A percentile compares a stretch with the other conserved stretches of the same genome.
phyloP scores from a whole-genome alignment of 352 stramenopile genomes.

The Pythium brachiatum region DNA sequence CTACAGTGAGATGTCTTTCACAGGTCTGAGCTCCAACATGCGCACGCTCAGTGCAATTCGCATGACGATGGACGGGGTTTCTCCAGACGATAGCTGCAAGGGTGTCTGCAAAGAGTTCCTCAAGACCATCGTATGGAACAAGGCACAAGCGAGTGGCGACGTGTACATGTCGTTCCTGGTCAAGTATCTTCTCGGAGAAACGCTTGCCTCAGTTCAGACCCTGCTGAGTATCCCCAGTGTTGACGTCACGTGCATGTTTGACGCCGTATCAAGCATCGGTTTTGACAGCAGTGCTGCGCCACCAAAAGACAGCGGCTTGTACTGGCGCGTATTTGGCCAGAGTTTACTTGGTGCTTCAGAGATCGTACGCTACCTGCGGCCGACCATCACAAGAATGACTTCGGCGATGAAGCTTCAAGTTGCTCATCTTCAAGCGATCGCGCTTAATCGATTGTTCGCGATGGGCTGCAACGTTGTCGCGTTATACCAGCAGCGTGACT shows the following conservation, averaged over 20 bases:
- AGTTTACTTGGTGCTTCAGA: slow-evolving; percentile 67
- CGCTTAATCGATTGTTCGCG: slow-evolving; percentile 48
- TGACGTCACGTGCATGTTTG: slow-evolving; percentile 67
- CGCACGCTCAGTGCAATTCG: slow-evolving; percentile 20
- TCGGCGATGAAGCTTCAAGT: slow-evolving; percentile 49
- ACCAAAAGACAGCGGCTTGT: slow-evolving; percentile 26
- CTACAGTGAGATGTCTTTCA: slow-evolving; percentile 52
- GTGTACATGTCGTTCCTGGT: slow-evolving; percentile 79
- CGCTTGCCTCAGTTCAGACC: slow-evolving; percentile 37
- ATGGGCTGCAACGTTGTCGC: slow-evolving; percentile 48
- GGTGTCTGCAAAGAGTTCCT: slow-evolving; percentile 61
- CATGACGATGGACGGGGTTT: slow-evolving; percentile 12
- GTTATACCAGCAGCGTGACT: slow-evolving; percentile 62
- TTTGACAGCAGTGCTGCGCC: slow-evolving; percentile 9
- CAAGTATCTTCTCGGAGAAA: slow-evolving; percentile 61
- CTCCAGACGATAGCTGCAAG: slow-evolving; percentile 24
- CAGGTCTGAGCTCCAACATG: slow-evolving; percentile 50
- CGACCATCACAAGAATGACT: slow-evolving; percentile 50
- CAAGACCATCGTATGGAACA: slow-evolving; percentile 47
- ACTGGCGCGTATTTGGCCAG: slow-evolving; percentile 75
- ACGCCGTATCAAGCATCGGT: slow-evolving; percentile 10
- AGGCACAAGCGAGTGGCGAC: slow-evolving; percentile 49
- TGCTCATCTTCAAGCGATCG: slow-evolving; percentile 48
- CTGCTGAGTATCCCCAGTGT: slow-evolving; percentile 44
- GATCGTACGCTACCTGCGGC: slow-evolving; percentile 59